Base-by-base conservation (phyloP, 352 stramenopile genomes). In the Pelagophyceae sp. region DNA sequence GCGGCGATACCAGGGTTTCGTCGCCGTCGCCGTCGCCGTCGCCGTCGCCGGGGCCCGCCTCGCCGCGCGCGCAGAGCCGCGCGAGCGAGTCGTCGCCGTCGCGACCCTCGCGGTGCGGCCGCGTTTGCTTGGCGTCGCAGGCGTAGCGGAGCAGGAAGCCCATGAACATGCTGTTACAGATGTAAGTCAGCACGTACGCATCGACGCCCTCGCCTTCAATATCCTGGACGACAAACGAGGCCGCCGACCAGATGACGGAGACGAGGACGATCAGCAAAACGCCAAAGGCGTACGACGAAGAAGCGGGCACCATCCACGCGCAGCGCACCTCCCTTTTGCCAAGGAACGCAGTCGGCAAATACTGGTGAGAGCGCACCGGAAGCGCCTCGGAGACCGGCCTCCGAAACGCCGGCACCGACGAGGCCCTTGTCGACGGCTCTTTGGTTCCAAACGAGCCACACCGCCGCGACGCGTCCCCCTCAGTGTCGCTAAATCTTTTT, bases 101-200 rank as follows among this genome's bases (percentile, higher is more conserved):
- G 54, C 27, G 15, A 2, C 27, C 2, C 54, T 27, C 2, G 15
- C 15, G 15, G 15, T 6, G 2, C 11, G 25, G 54, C 15, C 54
- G 54, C 54, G 61, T 27, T n/a, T n/a, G n/a, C n/a, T n/a, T n/a
- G n/a, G n/a, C n/a, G n/a, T n/a, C n/a, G n/a, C n/a, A n/a, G n/a
- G n/a, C n/a, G n/a, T n/a, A n/a, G n/a, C n/a, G n/a, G 31, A 71
- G 6, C 3, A 71, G 61, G 11, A 38, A 71, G 31, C 17, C 61
- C 3, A 40, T 31, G 61, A 71, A 71, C 6, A 71, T 6, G 31
- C n/a, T 31, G 61, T 71, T 71, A 31, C 61, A 71, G 61, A 38
- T 31, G 61, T 71, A 71, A 11, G 61, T 71, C 3, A 71, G 33
- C 29, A 71, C 61, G 6, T 32, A 38, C 29, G 61, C n/a, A 2